These are phyloP conservation scores for Naganishia cerealis DNA, from an alignment of 1,284 basidiomycete genomes.

Conservation along the genomic window DNA sequence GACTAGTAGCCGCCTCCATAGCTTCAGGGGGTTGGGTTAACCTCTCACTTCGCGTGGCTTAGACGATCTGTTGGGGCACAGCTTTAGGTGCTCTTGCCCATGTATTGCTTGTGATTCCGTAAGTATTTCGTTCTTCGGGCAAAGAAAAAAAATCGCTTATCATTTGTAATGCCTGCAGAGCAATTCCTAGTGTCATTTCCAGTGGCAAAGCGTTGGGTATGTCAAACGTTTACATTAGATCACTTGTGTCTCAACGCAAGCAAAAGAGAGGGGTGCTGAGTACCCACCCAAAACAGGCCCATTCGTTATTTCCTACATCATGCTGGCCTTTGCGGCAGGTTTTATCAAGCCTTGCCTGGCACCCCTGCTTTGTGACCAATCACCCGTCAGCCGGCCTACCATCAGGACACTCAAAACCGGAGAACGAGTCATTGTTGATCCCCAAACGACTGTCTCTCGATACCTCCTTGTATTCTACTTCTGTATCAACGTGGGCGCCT, in stretches of 20 bases:
- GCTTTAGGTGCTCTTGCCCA: slow-evolving; percentile 48
- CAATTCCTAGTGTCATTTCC: slow-evolving; percentile 49
- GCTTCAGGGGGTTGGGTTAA: slow-evolving; percentile 37
- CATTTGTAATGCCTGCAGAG: slow-evolving; percentile 26
- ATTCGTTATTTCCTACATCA: slow-evolving; percentile 52
- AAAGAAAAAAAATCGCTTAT: slow-evolving; percentile 7
- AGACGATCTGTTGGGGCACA: slow-evolving; percentile 35
- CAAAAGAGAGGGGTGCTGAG: neutral
- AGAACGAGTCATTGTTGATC: slow-evolving; percentile 53
- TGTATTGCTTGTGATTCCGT: slow-evolving; percentile 46
- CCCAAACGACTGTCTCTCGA: slow-evolving; percentile 46
- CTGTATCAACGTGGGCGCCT: slow-evolving; percentile 53
- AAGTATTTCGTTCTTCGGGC: neutral
- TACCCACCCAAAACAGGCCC: slow-evolving; percentile 33
- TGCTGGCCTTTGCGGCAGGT: slow-evolving; percentile 51
- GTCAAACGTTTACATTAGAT: neutral
- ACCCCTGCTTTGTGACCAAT: slow-evolving; percentile 53
- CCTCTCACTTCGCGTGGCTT: slow-evolving; percentile 35
- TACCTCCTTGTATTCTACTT: slow-evolving; percentile 47
- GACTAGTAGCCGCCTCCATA: slow-evolving; percentile 59
- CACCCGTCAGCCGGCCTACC: slow-evolving; percentile 45
- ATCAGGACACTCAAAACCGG: slow-evolving; percentile 45
- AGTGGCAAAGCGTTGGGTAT: slow-evolving; percentile 35
- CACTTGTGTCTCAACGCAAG: neutral
- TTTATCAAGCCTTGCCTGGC: slow-evolving; percentile 53